Base-by-base conservation (phyloP, 352 stramenopile species). In the Pythium sukuiense region DNA sequence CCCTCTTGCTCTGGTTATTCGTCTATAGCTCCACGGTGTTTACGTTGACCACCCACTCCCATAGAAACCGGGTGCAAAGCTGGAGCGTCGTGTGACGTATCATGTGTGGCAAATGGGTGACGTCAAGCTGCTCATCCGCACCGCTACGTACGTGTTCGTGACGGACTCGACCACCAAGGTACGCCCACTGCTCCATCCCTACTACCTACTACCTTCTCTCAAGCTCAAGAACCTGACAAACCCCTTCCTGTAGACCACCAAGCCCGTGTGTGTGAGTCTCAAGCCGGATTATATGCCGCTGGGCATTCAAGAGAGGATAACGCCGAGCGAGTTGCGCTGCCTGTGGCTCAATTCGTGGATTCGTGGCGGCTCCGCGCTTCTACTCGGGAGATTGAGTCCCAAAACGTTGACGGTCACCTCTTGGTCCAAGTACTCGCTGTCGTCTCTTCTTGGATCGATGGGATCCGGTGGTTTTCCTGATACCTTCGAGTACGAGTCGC, bases 321-420 rank as follows among this genome's bases (percentile, higher is more conserved):
- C 82, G 16, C 65, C 65, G 1, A 87, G 78, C 55, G 87, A 95
- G 55, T 67, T 78, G 41, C 78, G 77, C 18, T 73, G 73, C 1
- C 80, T 91, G 52, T 92, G 85, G 85, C 61, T 95, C 1, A 81
- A 94, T 65, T 87, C 85, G 5, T 95, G 87, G 87, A 67, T 95
- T 14, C 81, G 85, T 9, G 85, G 87, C n/a, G 74, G 77, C 14
- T 77, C 83, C 0, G 60, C 63, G 6, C 57, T 95, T n/a, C 33
- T 85, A 6, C 56, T 94, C 6, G 79, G 72, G 12, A 74, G 71
- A 0, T n/a, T 91, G 7, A 57, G 80, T 6, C 84, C 80, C 0
- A 68, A 65, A 29, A 70, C 71, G 2, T 61, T 61, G 20, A 24
- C 32, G 13, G 55, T 90, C 9, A 65, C 35, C 2, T 80, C 78